Evolutionary conservation across 78 protist species (phyloP), one percentile per base, ranked within the genome.

Genomic region (Guillardia theta): DNA sequence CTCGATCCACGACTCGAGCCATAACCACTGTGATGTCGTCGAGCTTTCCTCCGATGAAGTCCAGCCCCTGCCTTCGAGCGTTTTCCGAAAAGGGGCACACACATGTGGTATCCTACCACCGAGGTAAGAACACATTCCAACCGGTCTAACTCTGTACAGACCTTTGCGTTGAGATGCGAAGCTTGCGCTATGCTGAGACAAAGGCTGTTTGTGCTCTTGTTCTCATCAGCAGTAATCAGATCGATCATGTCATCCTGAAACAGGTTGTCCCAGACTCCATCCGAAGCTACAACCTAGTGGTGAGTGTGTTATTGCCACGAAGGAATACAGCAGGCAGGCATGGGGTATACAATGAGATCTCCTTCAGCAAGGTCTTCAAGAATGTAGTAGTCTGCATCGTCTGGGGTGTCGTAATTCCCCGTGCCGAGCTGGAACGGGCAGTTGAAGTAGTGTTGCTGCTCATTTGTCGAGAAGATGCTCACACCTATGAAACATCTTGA

Each of bases 371-470:
- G 48, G 90, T 78, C 90, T 1, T 78, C 90, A 30, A 78, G 90
- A 8, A 78, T 36, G 90, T 78, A 78, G 90, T 78, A 78, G 8
- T 78, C 90, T 18, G 43, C 90, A 30, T 78, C 90, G 33, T 22
- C n/a, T 0, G 90, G 90, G 37, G 90, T 27, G 48, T 78, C 90
- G 8, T 78, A 46, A 5, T 36, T 43, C 30, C 90, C 90, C 39
- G 10, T 78, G 4, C 90, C 90, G 18, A 78, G 48, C 90, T 78
- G 90, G 33, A 78, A 78, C 4, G 90, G 90, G 50, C 90, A 78
- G 90, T 78, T 78, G 90, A 78, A 78, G 90, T 78, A 78, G 48
- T 78, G 90, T 48, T 78, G 90, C 33, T 78, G 90, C 48, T 78
- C 90, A 50, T 78, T 78, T 1, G 90, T 78, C 9, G n/a, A 10